Base-by-base conservation (phyloP, 2,329 filamentous ascomycete species). In the Trichoderma cornu-damae region DNA sequence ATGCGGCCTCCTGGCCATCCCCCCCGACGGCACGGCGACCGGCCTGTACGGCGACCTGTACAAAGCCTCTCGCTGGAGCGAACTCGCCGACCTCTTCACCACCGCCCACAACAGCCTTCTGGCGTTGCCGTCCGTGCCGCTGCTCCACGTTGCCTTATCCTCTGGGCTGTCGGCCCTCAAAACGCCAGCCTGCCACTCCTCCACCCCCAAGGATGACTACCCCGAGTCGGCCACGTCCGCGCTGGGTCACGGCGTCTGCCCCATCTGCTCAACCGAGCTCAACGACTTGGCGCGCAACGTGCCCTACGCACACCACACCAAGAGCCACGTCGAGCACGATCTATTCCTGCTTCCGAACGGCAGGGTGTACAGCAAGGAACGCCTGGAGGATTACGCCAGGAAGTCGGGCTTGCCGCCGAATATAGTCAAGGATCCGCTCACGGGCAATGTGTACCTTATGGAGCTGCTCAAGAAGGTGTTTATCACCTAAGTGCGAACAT, bases 81-180 rank as follows among this genome's bases (percentile, higher is more conserved):
- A 84, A 62, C 84, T 99, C 2, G 87, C 92, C 28, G 77, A 85
- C 51, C 79, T 93, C 49, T 99, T 97, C 74, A 83, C 91, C 62
- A 78, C 82, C 60, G 96, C 92, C 1, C 90, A 97, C 74, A 91
- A 96, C 76, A 84, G 80, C 43, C 84, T 99, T 4, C 86, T 96
- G 61, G 86, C 86, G 14, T 82, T 99, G 0, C 92, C 94, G 0
- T 80, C 87, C 2, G 84, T 87, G 18, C 92, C 94, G 0, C 82
- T 96, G 16, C 83, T 99, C 24, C 90, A 97, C 73, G 88, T 95
- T 61, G 94, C 94, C 11, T 82, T 99, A 8, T 90, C 88, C 1
- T 91, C 92, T 0, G 94, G 94, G 6, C 82, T 99, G 8, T 96
- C 92, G 0, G 92, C 94, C 1, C 85, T 99, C 63, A 99, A 99